Percentiles rank a stretch among this genome's conserved stretches.
Conservation (phyloP, 2,329 filamentous ascomycete genomes). For the Penicillium sumatraense region DNA sequence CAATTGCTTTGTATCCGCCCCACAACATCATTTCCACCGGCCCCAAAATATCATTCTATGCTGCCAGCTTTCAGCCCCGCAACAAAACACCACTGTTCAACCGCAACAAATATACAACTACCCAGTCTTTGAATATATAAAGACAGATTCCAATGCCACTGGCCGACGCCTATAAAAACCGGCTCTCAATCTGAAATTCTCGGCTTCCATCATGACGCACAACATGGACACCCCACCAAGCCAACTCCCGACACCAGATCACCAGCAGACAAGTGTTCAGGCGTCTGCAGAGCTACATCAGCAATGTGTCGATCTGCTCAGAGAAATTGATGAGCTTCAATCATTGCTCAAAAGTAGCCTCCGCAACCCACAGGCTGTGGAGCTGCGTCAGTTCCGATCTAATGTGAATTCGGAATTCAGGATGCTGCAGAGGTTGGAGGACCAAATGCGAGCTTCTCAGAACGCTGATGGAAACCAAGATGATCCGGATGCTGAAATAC, state of each 20-base stretch:
- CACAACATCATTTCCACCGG: too few relatives aligned
- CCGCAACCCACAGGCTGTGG: conserved; percentile 53
- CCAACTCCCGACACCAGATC: not conserved
- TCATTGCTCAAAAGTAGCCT: conserved; percentile 43
- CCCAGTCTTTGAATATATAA: too few relatives aligned
- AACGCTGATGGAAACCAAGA: conserved; percentile 20
- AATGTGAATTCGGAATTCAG: conserved; percentile 55
- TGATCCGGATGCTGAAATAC: conserved; percentile 32
- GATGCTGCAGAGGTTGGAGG: conserved; percentile 50
- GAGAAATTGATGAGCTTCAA: conserved; percentile 53
- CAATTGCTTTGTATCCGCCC: too few relatives aligned
- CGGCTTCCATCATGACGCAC: conserved; percentile 8
- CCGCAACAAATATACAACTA: too few relatives aligned
- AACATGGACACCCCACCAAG: not conserved
- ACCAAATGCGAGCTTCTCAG: conserved; percentile 24
- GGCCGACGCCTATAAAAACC: too few relatives aligned
- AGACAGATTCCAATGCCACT: too few relatives aligned
- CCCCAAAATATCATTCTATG: too few relatives aligned
- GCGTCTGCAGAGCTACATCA: conserved; percentile 39
- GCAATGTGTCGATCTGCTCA: conserved; percentile 47
- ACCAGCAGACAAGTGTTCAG: conserved; percentile 13
- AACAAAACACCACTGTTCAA: too few relatives aligned
- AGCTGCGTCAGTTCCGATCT: conserved; percentile 55
- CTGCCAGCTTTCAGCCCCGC: too few relatives aligned
- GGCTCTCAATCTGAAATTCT: not conserved